Conservation (phyloP, 108 stramenopile species). For the Pelagomonas calceolata region DNA sequence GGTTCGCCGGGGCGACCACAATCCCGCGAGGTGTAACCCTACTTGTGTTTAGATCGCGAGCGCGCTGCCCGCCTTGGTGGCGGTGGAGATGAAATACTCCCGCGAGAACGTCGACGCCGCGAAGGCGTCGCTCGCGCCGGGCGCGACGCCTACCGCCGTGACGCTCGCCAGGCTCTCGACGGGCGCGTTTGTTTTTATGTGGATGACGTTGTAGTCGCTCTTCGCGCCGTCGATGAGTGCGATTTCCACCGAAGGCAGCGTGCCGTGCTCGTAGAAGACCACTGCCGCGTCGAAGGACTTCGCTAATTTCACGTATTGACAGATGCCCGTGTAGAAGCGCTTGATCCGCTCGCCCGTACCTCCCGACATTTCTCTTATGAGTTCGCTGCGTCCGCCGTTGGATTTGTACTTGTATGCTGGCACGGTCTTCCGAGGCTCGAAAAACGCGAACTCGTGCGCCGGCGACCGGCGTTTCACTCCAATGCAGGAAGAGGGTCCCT, state of each 20-base stretch:
- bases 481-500: conserved; percentile 9
- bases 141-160: background rate
- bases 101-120: conserved; percentile 1
- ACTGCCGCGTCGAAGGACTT: background rate
- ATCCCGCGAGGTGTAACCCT: no score
- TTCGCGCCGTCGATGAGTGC: conserved; percentile 4
- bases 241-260: background rate
- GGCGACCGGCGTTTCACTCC: conserved; percentile 9
- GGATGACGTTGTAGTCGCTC: background rate
- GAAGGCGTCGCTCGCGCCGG: background rate
- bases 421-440: conserved; percentile 6
- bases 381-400: conserved; percentile 7
- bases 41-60: conserved; percentile 10
- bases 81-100: conserved; percentile 7
- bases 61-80: conserved; percentile 7
- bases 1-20: no score
- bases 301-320: conserved; percentile 11
- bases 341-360: conserved; percentile 15
- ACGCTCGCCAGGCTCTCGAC: background rate
- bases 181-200: background rate
- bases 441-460: conserved; percentile 12
- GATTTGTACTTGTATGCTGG: conserved; percentile 13
- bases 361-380: conserved; percentile 8
- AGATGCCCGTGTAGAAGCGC: conserved; percentile 11
- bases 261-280: background rate